Percentiles rank a stretch among this genome's conserved stretches.
Evolutionary conservation across 345 rosid genomes (phyloP).

Genomic region (Cardamine chenopodiifolia): DNA sequence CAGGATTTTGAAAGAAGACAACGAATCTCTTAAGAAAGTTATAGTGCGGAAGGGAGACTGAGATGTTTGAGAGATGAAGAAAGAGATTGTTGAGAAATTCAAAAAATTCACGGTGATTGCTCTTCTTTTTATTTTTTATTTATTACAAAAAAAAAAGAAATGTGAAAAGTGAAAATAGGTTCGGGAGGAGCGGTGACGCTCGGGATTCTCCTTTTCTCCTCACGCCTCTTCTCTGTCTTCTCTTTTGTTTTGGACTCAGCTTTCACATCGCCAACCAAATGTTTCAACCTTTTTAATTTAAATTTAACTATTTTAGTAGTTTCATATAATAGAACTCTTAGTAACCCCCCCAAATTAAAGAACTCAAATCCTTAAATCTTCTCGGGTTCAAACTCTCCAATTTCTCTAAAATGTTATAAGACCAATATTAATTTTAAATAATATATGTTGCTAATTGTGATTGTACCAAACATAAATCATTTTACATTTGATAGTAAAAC

Average conservation of each 20-base stretch:
- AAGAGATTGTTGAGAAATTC: slow-evolving; percentile 24
- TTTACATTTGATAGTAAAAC: background rate
- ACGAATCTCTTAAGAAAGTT: slow-evolving; percentile 16
- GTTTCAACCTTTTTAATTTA: background rate
- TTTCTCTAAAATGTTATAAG: background rate
- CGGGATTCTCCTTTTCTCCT: slow-evolving; percentile 38
- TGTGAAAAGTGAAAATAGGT: slow-evolving; percentile 38
- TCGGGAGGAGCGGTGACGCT: slow-evolving; percentile 42
- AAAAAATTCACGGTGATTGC: slow-evolving; percentile 23
- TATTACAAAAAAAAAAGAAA: slow-evolving; percentile 23
- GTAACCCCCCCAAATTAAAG: too few relatives aligned
- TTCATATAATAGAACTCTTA: too few relatives aligned
- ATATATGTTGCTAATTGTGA: background rate
- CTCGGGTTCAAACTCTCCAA: too few relatives aligned
- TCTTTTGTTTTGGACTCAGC: background rate
- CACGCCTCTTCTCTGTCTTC: slow-evolving; percentile 23
- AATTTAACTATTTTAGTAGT: too few relatives aligned
- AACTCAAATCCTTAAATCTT: too few relatives aligned
- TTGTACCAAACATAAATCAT: slow-evolving; percentile 9
- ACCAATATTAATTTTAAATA: background rate
- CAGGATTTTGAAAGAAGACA: background rate
- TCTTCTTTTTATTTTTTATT: background rate
- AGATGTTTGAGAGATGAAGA: background rate
- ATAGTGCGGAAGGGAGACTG: slow-evolving; percentile 8
- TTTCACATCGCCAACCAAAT: background rate